These are phyloP conservation scores for Xylariaceae sp. DNA, from an alignment of 2,329 filamentous ascomycete genomes.

Conservation along the genomic window DNA sequence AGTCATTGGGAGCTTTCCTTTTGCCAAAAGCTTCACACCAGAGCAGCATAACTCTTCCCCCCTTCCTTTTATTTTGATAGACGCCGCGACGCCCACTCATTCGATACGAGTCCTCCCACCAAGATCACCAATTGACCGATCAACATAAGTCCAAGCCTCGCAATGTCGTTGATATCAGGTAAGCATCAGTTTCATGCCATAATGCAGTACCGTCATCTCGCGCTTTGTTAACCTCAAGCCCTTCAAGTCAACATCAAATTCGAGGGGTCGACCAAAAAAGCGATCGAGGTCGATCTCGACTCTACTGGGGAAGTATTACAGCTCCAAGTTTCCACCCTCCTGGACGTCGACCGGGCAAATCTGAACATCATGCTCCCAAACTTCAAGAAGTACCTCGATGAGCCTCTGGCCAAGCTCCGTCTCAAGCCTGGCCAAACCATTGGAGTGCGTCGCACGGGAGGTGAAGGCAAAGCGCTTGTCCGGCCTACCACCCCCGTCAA, in stretches of 20 bases:
- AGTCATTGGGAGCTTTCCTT: neutral
- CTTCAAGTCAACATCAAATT: slow-evolving; percentile 83
- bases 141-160: slow-evolving; percentile 6
- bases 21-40: neutral
- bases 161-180: slow-evolving; percentile 30
- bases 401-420: slow-evolving; percentile 75
- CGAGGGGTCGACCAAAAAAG: slow-evolving; percentile 87
- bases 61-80: neutral
- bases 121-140: neutral
- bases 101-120: neutral
- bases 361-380: slow-evolving; percentile 96
- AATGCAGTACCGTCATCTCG: neutral
- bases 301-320: slow-evolving; percentile 92
- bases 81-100: too few species aligned
- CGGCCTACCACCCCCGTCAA: slow-evolving; percentile 78
- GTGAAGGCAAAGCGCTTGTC: slow-evolving; percentile 55
- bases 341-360: slow-evolving; percentile 89
- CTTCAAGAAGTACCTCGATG: slow-evolving; percentile 83
- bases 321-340: slow-evolving; percentile 90
- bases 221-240: slow-evolving; percentile 19
- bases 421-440: slow-evolving; percentile 83
- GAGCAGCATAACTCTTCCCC: neutral
- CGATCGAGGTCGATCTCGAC: slow-evolving; percentile 83
- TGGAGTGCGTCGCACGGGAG: slow-evolving; percentile 94
- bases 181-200: slow-evolving; percentile 3